Base-by-base conservation (phyloP, 306 rosid genomes). In the Corylus americana region DNA sequence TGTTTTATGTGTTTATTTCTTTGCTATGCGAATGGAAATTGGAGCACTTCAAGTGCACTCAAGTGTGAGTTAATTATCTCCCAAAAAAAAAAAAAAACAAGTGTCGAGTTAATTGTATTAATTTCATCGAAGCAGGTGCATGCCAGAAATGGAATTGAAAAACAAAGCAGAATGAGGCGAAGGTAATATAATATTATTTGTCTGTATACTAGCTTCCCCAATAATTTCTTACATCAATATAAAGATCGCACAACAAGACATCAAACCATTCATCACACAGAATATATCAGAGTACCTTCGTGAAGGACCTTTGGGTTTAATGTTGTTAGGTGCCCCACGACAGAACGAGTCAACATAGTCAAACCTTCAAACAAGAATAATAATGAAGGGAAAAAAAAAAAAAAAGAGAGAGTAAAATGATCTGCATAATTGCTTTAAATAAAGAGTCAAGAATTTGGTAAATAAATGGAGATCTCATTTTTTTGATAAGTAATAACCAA, bases 311-410 rank as follows among this genome's bases (percentile, higher is more conserved):
- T 79, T 89, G 45, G 90, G 70, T 77, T 79, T 73, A 73, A 42
- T 55, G 49, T 71, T 86, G 82, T 71, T 79, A 88, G 82, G 82
- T 37, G 70, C 85, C 83, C 87, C 87, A 79, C 97, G 97, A 87
- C 97, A 95, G 63, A 93, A 77, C 48, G 97, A 75, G 72, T 84
- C 75, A 64, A 95, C 77, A 85, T 95, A 95, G 76, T 92, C 94
- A 63, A 63, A 61, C 94, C 99, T 95, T 74, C 74, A 68, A 79
- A 78, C 22, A 83, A 73, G 11, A 61, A 20, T 76, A 66, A 78
- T 83, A 79, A 81, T 50, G 50, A 49, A 49, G 53, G 35, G 35
- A 1, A 2, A 2, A 31, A 31, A 49, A 2, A 2, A 31, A 31
- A 31, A 49, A 48, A 1, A 48, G 8, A 67, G 74, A 77, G 69